Percentiles rank a stretch among this genome's conserved stretches.
These are phyloP conservation scores for Lentinula edodes DNA, from an alignment of 768 basidiomycete species.

Conservation along the genomic window DNA sequence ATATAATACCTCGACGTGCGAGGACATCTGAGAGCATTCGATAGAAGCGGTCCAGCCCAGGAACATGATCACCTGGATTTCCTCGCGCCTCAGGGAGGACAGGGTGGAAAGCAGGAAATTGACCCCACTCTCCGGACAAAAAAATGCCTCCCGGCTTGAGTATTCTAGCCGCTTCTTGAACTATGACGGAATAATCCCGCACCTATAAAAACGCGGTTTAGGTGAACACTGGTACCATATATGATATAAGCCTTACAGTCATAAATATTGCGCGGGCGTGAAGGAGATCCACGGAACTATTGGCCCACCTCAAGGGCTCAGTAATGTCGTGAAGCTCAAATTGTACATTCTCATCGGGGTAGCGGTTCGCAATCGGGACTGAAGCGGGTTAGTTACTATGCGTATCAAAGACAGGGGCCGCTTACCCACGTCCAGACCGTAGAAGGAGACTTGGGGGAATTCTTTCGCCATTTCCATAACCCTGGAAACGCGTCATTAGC, in stretches of 20 bases:
- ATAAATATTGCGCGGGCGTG: slow-evolving; percentile 58
- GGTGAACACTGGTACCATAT: neutral
- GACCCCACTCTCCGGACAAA: slow-evolving; percentile 56
- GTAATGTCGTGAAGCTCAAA: slow-evolving; percentile 68
- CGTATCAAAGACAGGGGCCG: slow-evolving; percentile 10
- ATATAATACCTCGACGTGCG: slow-evolving; percentile 27
- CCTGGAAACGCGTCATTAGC: slow-evolving; percentile 35
- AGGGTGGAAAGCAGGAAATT: slow-evolving; percentile 34
- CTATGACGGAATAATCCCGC: slow-evolving; percentile 42
- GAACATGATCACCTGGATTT: slow-evolving; percentile 29
- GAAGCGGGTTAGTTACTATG: slow-evolving; percentile 10
- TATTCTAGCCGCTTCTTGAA: slow-evolving; percentile 57
- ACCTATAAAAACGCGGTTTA: slow-evolving; percentile 36
- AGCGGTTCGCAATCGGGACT: slow-evolving; percentile 72
- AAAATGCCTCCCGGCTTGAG: slow-evolving; percentile 70
- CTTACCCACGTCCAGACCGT: slow-evolving; percentile 75
- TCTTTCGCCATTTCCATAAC: slow-evolving; percentile 65
- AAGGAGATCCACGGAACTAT: slow-evolving; percentile 58
- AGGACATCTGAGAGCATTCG: slow-evolving; percentile 31
- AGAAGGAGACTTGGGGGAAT: slow-evolving; percentile 61
- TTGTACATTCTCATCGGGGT: slow-evolving; percentile 52
- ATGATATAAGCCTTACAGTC: slow-evolving; percentile 42
- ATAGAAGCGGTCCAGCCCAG: slow-evolving; percentile 32
- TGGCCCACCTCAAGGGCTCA: slow-evolving; percentile 41
- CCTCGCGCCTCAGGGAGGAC: slow-evolving; percentile 16